These are phyloP conservation scores for Cetraspora pellucida DNA, from an alignment of 192 early-diverging fungal genomes.

Conservation along the genomic window DNA sequence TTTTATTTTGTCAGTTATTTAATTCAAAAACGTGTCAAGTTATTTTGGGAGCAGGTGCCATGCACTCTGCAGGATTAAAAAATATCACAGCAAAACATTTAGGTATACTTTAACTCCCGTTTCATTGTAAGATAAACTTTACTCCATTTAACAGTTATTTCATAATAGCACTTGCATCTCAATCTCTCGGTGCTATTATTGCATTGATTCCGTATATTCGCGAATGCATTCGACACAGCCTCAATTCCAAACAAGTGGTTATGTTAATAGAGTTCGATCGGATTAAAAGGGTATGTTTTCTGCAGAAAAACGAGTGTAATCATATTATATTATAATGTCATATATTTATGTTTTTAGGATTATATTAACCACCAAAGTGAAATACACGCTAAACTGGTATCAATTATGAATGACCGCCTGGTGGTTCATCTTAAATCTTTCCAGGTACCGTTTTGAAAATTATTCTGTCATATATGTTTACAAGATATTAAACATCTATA, in stretches of 20 bases:
- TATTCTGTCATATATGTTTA: not conserved
- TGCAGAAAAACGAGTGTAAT: not conserved
- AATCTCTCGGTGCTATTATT: conserved; percentile 87
- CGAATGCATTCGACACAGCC: conserved; percentile 67
- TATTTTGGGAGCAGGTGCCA: conserved; percentile 96
- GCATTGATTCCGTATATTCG: conserved; percentile 84
- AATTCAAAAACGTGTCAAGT: conserved; percentile 96
- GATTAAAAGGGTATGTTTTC: conserved; percentile 51
- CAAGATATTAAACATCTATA: not conserved
- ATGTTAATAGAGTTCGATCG: conserved; percentile 91
- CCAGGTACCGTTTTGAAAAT: conserved; percentile 48
- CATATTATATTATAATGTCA: not conserved
- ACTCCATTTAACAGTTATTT: not conserved
- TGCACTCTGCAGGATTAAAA: conserved; percentile 94
- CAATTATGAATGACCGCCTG: conserved; percentile 94
- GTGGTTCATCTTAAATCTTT: conserved; percentile 77
- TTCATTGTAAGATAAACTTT: not conserved
- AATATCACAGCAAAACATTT: conserved; percentile 97
- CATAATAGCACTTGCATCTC: conserved; percentile 79
- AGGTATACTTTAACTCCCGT: conserved; percentile 45
- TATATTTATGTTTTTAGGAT: conserved; percentile 54
- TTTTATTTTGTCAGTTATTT: conserved; percentile 64
- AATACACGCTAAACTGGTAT: conserved; percentile 86
- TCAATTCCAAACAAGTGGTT: conserved; percentile 78
- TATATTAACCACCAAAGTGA: conserved; percentile 90